A percentile compares a stretch with the other conserved stretches of the same genome.
Evolutionary conservation across 345 rosid species (phyloP).

Genomic region (Luvunga scandens): DNA sequence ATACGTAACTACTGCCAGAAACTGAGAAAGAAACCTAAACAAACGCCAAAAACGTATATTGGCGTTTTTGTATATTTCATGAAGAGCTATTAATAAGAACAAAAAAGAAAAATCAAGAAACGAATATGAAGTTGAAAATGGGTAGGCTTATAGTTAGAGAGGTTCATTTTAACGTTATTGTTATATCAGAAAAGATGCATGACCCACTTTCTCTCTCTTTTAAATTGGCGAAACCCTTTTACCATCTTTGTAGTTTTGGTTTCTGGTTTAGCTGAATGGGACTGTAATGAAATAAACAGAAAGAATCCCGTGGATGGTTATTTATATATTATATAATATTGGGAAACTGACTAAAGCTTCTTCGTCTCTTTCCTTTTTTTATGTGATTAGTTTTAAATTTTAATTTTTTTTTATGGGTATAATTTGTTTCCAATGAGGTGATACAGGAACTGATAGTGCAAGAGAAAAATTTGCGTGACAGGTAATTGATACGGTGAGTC

Average conservation of each 20-base stretch:
- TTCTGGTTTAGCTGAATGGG: constrained; percentile 27
- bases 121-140: not conserved
- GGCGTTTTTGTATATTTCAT: no score
- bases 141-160: constrained; percentile 23
- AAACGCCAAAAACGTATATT: constrained; percentile 11
- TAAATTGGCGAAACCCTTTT: constrained; percentile 17
- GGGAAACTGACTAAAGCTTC: constrained; percentile 23
- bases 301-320: constrained; percentile 2
- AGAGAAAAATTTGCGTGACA: not conserved
- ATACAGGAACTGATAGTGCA: constrained; percentile 21
- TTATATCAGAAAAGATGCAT: constrained; percentile 41
- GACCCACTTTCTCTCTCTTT: constrained; percentile 22
- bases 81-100: not conserved
- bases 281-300: not conserved
- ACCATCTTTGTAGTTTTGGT: constrained; percentile 13
- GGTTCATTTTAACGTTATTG: constrained; percentile 14
- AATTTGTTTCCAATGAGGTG: constrained; percentile 7
- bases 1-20: constrained; percentile 7
- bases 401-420: not conserved
- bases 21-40: not conserved
- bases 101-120: not conserved
- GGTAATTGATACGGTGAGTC: no score
- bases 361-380: not conserved
- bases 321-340: not conserved
- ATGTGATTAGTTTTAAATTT: not conserved